Percentiles rank a stretch among this genome's conserved stretches.
Evolutionary conservation across 169 alveolate species (phyloP).

Genomic region (Theileria luwenshuni): DNA sequence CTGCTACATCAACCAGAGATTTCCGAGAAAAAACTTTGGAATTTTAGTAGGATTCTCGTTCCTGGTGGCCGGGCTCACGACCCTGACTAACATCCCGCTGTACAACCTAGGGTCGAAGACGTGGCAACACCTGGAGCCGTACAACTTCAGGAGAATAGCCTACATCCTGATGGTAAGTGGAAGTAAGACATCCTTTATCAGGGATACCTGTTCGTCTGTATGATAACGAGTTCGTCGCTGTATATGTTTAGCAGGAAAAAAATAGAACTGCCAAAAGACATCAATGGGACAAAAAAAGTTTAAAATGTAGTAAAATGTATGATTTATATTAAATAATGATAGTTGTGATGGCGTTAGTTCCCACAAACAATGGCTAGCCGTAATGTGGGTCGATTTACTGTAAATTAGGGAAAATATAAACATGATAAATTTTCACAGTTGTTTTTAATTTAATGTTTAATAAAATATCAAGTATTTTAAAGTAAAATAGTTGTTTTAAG

Average conservation of each 20-base stretch:
- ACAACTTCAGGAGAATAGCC: constrained; percentile 52
- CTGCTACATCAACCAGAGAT: constrained; percentile 52
- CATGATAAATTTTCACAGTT: no score
- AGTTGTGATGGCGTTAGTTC: no score
- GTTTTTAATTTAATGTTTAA: no score
- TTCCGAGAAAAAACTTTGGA: constrained; percentile 52
- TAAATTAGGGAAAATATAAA: no score
- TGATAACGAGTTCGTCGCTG: constrained; percentile 20
- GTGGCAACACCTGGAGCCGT: constrained; percentile 10
- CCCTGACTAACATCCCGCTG: constrained; percentile 46
- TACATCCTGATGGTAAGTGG: constrained; percentile 49
- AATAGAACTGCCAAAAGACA: background rate
- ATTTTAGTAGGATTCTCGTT: constrained; percentile 30
- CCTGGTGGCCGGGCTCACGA: constrained; percentile 31
- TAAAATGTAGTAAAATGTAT: no score
- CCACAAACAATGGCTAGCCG: no score
- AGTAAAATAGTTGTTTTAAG: background rate
- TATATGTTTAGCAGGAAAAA: constrained; percentile 19
- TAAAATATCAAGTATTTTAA: background rate
- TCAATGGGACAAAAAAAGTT: background rate
- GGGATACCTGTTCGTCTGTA: constrained; percentile 42
- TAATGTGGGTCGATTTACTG: no score
- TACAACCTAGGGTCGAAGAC: constrained; percentile 34
- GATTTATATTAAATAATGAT: no score
- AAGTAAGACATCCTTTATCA: background rate